These are phyloP conservation scores for Alloteropsis semialata DNA, from an alignment of 176 grass and related monocot genomes.

Conservation along the genomic window DNA sequence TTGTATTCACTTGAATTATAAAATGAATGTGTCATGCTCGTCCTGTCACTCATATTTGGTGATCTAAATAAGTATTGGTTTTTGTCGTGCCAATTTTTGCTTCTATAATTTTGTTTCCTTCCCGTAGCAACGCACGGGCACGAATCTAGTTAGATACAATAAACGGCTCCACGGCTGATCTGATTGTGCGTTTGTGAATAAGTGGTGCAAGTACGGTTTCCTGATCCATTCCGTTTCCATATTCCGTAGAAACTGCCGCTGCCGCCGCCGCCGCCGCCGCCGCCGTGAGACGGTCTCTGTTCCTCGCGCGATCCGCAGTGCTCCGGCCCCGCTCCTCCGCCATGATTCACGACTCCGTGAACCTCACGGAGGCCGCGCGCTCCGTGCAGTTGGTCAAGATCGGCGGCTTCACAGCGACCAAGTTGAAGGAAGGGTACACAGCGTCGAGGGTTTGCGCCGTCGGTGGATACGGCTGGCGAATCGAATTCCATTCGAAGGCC, in stretches of 20 bases:
- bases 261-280: no score
- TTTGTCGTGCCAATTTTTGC: no score
- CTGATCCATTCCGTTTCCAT: background rate
- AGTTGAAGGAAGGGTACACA: background rate
- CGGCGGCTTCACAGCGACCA: background rate
- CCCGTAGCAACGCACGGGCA: no score
- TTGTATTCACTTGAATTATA: no score
- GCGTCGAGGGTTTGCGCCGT: background rate
- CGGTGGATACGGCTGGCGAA: constrained; percentile 11
- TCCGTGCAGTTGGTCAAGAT: constrained; percentile 14
- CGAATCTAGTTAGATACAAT: no score
- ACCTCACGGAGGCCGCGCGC: background rate
- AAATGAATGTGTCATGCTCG: no score
- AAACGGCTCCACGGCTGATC: no score
- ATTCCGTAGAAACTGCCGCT: background rate
- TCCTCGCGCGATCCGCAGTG: background rate
- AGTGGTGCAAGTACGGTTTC: no score
- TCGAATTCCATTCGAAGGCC: background rate
- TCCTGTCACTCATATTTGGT: no score
- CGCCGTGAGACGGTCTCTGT: background rate
- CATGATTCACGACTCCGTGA: background rate
- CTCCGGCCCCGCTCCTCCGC: background rate
- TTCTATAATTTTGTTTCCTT: no score
- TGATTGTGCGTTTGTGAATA: background rate
- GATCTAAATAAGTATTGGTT: no score